phyloP scores from a whole-genome alignment of 345 rosid genomes.

The Microthlaspi erraticum region DNA sequence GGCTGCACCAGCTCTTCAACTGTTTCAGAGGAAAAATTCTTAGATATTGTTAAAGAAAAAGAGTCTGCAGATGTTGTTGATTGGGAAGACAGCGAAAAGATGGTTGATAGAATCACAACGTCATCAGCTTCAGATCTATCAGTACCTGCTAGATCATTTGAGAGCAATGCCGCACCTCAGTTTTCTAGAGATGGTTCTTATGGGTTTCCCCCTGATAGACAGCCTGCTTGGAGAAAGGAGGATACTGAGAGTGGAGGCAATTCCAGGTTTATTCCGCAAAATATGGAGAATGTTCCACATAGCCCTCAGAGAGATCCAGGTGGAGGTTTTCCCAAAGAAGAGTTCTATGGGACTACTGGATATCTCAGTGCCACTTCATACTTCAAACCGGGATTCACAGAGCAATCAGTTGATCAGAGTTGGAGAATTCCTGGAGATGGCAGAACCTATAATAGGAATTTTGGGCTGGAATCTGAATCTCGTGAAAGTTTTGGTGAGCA shows the following conservation, averaged over 20 bases:
- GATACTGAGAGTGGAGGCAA: conserved; percentile 64
- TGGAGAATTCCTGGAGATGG: conserved; percentile 79
- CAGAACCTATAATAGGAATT: conserved; percentile 61
- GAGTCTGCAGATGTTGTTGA: conserved; percentile 61
- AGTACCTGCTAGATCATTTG: conserved; percentile 60
- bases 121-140: conserved; percentile 76
- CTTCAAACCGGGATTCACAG: conserved; percentile 64
- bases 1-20: conserved; percentile 54
- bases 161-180: conserved; percentile 51
- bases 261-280: conserved; percentile 54
- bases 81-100: conserved; percentile 93
- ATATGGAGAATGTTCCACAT: conserved; percentile 57
- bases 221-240: conserved; percentile 81
- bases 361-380: conserved; percentile 52
- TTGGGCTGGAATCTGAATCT: conserved; percentile 72
- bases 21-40: conserved; percentile 56
- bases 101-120: conserved; percentile 88
- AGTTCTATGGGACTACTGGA: conserved; percentile 65
- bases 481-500: conserved; percentile 67
- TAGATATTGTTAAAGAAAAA: conserved; percentile 55
- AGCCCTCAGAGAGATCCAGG: conserved; percentile 64
- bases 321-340: conserved; percentile 62
- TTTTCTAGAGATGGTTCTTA: conserved; percentile 66
- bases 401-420: conserved; percentile 62
- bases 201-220: conserved; percentile 56